Percentiles rank a stretch among this genome's conserved stretches.
These are phyloP conservation scores for Lantana camara DNA, from an alignment of 257 asterid genomes.

Conservation along the genomic window DNA sequence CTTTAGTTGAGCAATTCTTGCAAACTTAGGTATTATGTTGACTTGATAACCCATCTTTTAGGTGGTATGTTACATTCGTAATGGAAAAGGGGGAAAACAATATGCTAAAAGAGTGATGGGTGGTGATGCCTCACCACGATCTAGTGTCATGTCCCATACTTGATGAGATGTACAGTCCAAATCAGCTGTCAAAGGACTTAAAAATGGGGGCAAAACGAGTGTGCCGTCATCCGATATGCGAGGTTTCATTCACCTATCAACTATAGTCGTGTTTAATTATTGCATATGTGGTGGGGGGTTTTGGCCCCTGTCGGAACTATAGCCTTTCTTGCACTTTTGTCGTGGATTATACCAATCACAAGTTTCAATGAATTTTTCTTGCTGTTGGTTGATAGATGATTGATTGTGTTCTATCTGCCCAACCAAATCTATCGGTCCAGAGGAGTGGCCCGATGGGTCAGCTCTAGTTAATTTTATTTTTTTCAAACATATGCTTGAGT, in stretches of 20 bases:
- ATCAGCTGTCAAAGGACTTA: background rate
- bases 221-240: background rate
- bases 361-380: too few species aligned
- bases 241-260: slow-evolving; percentile 8
- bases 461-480: too few species aligned
- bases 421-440: too few species aligned
- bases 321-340: too few species aligned
- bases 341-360: too few species aligned
- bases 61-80: background rate
- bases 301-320: too few species aligned
- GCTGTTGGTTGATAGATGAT: too few species aligned
- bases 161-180: slow-evolving; percentile 5
- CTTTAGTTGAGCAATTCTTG: background rate
- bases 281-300: too few species aligned
- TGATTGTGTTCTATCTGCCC: too few species aligned
- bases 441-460: too few species aligned
- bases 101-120: background rate
- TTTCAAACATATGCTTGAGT: too few species aligned
- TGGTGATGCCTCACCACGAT: background rate
- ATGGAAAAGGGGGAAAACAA: background rate
- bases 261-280: background rate
- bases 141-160: background rate
- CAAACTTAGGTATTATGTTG: background rate
- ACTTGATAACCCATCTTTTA: background rate
- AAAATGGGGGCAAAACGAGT: background rate